A percentile compares a stretch with the other conserved stretches of the same genome.
Conservation (phyloP, 192 early-diverging fungal species). For the Umbelopsis sp. region DNA sequence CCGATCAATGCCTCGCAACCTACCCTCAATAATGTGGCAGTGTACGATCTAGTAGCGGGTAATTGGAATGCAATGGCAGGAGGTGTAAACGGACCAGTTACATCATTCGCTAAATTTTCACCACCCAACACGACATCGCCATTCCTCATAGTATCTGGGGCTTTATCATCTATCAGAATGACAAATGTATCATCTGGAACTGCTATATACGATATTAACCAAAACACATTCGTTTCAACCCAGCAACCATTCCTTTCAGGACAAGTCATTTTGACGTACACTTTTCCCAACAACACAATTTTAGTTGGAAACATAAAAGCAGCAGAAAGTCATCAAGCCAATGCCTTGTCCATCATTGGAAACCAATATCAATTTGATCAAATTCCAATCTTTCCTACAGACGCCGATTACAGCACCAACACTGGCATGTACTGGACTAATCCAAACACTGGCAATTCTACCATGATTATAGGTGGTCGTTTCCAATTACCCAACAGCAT, state of each 20-base stretch:
- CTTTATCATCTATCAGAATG: background rate
- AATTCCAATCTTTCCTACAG: background rate
- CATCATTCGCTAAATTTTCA: background rate
- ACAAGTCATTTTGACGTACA: background rate
- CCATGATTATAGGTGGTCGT: constrained; percentile 55
- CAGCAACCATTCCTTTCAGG: background rate
- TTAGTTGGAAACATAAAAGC: background rate
- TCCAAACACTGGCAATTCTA: constrained; percentile 30
- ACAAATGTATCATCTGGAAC: constrained; percentile 7
- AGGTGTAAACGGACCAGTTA: constrained; percentile 24
- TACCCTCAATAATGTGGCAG: constrained; percentile 6
- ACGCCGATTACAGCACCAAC: constrained; percentile 21
- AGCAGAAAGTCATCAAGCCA: constrained; percentile 9
- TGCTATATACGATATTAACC: background rate
- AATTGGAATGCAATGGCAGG: background rate
- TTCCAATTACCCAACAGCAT: constrained; percentile 47
- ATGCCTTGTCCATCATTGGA: background rate
- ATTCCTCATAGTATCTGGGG: background rate
- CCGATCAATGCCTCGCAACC: background rate
- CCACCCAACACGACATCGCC: background rate
- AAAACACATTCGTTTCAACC: background rate
- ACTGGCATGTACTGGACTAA: constrained; percentile 57
- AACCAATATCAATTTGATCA: background rate
- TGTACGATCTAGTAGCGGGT: background rate
- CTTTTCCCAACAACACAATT: background rate